phyloP scores from a whole-genome alignment of 2,329 filamentous ascomycete genomes.

The Penicillium corylophilum region DNA sequence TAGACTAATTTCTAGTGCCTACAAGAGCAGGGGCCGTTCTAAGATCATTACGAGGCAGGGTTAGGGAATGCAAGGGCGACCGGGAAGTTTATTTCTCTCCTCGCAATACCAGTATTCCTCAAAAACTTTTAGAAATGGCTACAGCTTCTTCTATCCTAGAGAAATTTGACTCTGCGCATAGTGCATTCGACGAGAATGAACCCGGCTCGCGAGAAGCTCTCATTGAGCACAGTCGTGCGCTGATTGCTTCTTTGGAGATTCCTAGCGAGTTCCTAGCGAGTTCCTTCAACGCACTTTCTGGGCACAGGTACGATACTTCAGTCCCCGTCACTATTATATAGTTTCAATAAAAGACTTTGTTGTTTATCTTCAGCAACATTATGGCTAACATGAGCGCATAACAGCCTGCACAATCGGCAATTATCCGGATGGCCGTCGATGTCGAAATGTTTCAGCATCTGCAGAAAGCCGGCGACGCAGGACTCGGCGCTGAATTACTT shows the following conservation, averaged over 20 bases:
- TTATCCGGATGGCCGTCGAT: constrained; percentile 38
- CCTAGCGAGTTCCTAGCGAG: constrained; percentile 44
- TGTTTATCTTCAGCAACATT: background rate
- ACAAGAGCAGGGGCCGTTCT: too few relatives aligned
- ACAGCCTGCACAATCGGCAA: constrained; percentile 34
- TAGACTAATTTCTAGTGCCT: too few relatives aligned
- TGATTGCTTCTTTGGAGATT: constrained; percentile 38
- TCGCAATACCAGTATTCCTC: too few relatives aligned
- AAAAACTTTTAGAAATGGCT: too few relatives aligned
- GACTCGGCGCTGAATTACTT: constrained; percentile 18
- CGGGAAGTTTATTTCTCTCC: too few relatives aligned
- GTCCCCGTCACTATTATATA: too few relatives aligned
- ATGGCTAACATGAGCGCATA: too few relatives aligned
- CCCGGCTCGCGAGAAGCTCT: constrained; percentile 39
- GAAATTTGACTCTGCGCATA: constrained; percentile 23
- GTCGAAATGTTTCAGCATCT: constrained; percentile 38
- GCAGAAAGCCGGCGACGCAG: constrained; percentile 24
- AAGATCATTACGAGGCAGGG: too few relatives aligned
- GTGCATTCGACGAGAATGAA: constrained; percentile 33
- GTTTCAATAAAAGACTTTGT: background rate
- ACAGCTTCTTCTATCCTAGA: constrained; percentile 5
- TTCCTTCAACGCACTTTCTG: constrained; percentile 36
- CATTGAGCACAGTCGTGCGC: constrained; percentile 35
- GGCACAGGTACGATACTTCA: constrained; percentile 36
- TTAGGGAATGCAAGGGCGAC: too few relatives aligned